These are phyloP conservation scores for Lecanosticta acicola DNA, from an alignment of 2,329 filamentous ascomycete species.

Conservation along the genomic window DNA sequence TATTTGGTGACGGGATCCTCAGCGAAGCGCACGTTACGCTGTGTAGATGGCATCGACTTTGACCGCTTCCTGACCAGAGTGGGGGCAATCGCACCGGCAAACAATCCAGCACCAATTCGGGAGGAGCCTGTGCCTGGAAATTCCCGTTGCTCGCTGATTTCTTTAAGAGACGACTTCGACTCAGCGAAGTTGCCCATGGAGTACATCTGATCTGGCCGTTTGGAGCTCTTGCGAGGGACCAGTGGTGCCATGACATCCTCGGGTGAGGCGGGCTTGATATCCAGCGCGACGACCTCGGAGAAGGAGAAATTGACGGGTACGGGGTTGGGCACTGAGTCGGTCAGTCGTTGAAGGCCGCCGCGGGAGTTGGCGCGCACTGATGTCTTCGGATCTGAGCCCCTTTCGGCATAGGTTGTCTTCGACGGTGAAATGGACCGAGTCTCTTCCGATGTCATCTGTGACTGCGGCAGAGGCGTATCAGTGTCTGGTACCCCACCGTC, in stretches of 20 bases:
- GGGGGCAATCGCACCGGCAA: conserved; percentile 2
- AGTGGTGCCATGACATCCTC: conserved; percentile 3
- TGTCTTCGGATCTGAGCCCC: background rate
- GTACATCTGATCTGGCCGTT: conserved; percentile 8
- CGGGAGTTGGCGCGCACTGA: background rate
- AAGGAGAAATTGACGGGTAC: conserved; percentile 16
- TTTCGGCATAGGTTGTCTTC: background rate
- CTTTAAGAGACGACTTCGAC: conserved; percentile 1
- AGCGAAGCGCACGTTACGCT: conserved; percentile 8
- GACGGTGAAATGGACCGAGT: conserved; percentile 29
- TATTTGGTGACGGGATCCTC: background rate
- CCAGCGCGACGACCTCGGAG: conserved; percentile 20
- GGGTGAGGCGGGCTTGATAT: conserved; percentile 16
- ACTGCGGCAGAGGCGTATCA: background rate
- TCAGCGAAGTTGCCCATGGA: conserved; percentile 8
- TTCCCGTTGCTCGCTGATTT: conserved; percentile 2
- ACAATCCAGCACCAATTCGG: conserved; percentile 5
- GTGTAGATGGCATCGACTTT: conserved; percentile 3
- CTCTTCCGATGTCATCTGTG: conserved; percentile 30
- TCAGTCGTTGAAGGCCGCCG: conserved; percentile 7
- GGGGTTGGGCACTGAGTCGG: conserved; percentile 7
- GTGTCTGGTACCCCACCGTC: background rate
- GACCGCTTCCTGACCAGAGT: conserved; percentile 6
- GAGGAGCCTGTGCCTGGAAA: conserved; percentile 13
- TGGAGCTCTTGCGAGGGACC: conserved; percentile 19